Percentiles rank a stretch among this genome's conserved stretches.
Evolutionary conservation across 208 protist species (phyloP).

Genomic region (Trypanosoma conorhini): DNA sequence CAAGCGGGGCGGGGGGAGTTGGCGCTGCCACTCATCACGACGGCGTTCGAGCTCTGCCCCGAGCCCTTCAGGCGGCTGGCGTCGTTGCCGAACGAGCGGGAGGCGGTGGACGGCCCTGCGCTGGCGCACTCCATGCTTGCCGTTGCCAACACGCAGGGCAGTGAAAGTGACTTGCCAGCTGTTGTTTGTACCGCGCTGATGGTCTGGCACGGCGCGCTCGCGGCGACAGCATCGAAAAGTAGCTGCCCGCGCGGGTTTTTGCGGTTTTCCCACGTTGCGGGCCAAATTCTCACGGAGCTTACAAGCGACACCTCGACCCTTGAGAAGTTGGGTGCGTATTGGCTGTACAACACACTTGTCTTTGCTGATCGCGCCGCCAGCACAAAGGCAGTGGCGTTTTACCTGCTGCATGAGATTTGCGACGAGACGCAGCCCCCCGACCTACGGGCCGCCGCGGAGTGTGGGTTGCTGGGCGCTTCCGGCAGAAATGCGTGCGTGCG

Average conservation of each 20-base stretch:
- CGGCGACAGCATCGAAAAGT: background rate
- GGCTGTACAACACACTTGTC: constrained; percentile 28
- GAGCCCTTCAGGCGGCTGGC: constrained; percentile 19
- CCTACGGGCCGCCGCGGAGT: background rate
- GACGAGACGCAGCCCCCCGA: constrained; percentile 3
- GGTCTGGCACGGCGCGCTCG: constrained; percentile 28
- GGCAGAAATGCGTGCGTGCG: constrained; percentile 12
- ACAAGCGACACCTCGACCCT: background rate
- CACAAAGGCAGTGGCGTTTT: constrained; percentile 14
- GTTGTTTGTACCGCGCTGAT: constrained; percentile 26
- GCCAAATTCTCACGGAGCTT: constrained; percentile 10
- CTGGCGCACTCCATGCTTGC: background rate
- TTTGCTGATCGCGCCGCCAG: constrained; percentile 17
- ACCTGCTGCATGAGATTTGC: constrained; percentile 16
- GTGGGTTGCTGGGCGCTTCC: background rate
- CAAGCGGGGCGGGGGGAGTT: constrained; percentile 24
- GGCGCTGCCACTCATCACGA: constrained; percentile 18
- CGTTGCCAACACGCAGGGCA: background rate
- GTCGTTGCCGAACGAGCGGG: constrained; percentile 4
- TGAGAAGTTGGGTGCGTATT: constrained; percentile 15
- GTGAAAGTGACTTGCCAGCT: background rate
- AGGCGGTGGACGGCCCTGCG: background rate
- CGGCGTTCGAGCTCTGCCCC: constrained; percentile 13
- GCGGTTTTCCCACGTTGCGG: constrained; percentile 28
- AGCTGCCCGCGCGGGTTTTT: constrained; percentile 15